Evolutionary conservation across 345 rosid genomes (phyloP), one percentile per base, ranked within the genome.

Genomic region (Eucalyptus pauciflora): DNA sequence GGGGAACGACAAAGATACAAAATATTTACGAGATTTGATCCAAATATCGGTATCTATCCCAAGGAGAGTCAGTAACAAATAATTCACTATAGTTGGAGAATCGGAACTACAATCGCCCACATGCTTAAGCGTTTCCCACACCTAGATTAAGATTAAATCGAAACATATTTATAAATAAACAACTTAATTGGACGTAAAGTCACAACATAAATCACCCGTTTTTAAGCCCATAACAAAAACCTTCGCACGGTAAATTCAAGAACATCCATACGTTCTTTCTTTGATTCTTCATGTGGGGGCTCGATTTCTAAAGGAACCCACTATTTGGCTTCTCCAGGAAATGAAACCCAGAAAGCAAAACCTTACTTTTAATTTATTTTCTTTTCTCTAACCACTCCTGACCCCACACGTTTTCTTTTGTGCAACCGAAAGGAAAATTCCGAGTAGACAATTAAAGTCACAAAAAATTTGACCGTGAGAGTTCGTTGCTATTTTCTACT

Each of bases 401-500:
- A 51, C 56, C 54, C 56, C 56, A 51, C 56, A 17, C 9, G 22
- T 0, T 51, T 51, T 51, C 56, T 51, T 51, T 51, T 51, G 56
- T 51, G 56, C 56, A 17, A 17, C 56, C 56, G 22, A 51, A 51
- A 51, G 56, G 56, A 51, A 51, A 51, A 51, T 51, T 51, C 2
- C 56, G 0, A 51, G 56, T 51, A 51, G 56, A 51, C 56, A 51
- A 51, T 51, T 51, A 17, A 51, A 51, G 56, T 51, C 22, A 51
- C 56, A 51, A 51, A 51, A 51, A 51, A 51, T 7, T 51, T 51
- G 56, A 51, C 54, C 4, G 22, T 51, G 54, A 51, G 22, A 16
- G 22, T 1, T 51, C 0, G 22, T 51, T 17, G 54, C 54, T 51
- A 51, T 51, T 51, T 51, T 0, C 56, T 51, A 51, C 0, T 1